Evolutionary conservation across 1,139 yeast genomes (phyloP).

Genomic region (Hyphopichia wangnamkhiaoensis): DNA sequence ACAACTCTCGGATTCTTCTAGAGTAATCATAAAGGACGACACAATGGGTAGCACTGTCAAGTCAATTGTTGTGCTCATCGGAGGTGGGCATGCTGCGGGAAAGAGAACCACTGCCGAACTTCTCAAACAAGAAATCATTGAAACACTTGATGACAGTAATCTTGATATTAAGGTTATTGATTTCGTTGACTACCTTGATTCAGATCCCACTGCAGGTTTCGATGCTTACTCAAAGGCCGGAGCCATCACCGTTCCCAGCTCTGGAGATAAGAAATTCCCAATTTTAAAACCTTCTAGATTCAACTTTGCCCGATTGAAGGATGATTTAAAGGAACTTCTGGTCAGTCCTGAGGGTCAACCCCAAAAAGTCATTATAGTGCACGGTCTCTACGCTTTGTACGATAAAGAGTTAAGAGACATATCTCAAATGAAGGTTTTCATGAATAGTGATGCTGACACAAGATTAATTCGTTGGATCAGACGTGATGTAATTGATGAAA

Average conservation of each 20-base stretch:
- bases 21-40: neutral
- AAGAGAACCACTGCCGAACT: slow-evolving; percentile 43
- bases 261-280: slow-evolving; percentile 18
- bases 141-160: slow-evolving; percentile 17
- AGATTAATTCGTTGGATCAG: slow-evolving; percentile 75
- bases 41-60: slow-evolving; percentile 4
- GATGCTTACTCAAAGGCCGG: slow-evolving; percentile 20
- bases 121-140: slow-evolving; percentile 28
- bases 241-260: slow-evolving; percentile 33
- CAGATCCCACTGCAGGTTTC: neutral
- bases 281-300: slow-evolving; percentile 43
- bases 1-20: neutral
- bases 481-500: slow-evolving; percentile 37
- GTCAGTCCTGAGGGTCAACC: slow-evolving; percentile 10
- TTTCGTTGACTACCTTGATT: slow-evolving; percentile 29
- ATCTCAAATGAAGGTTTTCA: slow-evolving; percentile 69
- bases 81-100: slow-evolving; percentile 79
- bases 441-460: slow-evolving; percentile 87
- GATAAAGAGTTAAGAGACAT: slow-evolving; percentile 57
- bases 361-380: slow-evolving; percentile 55
- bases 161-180: slow-evolving; percentile 42
- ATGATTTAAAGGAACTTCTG: slow-evolving; percentile 14
- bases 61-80: slow-evolving; percentile 54
- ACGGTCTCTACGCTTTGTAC: slow-evolving; percentile 81
- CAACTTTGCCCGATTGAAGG: slow-evolving; percentile 28